Percentiles rank a stretch among this genome's conserved stretches.
These are phyloP conservation scores for Letharia lupina DNA, from an alignment of 495 filamentous ascomycete species.

Conservation along the genomic window DNA sequence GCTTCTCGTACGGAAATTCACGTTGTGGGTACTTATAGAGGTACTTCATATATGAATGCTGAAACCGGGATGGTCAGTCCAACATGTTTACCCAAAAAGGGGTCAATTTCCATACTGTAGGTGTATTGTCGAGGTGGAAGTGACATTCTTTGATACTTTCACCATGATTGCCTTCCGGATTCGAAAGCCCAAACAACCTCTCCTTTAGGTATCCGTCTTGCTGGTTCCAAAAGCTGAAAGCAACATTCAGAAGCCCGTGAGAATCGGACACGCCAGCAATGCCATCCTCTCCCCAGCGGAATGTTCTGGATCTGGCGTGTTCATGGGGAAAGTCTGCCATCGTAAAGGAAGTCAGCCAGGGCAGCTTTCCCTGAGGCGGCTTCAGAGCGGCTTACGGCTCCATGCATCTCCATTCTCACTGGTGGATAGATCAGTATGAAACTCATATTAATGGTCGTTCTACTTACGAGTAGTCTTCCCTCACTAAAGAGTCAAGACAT, in stretches of 20 bases:
- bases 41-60: conserved; percentile 99
- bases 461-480: conserved; percentile 87
- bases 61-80: conserved; percentile 19
- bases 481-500: conserved; percentile 44
- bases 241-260: conserved; percentile 82
- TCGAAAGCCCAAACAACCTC: conserved; percentile 85
- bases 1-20: conserved; percentile 82
- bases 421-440: conserved; percentile 13
- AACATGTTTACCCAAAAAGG: conserved; percentile 31
- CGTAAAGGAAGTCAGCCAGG: not conserved
- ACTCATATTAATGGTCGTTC: conserved; percentile 14
- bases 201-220: conserved; percentile 93
- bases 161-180: conserved; percentile 93
- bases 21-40: conserved; percentile 95
- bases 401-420: conserved; percentile 83
- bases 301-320: conserved; percentile 76
- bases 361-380: not conserved
- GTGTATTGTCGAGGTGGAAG: conserved; percentile 93
- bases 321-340: conserved; percentile 82
- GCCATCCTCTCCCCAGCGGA: conserved; percentile 93
- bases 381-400: conserved; percentile 53
- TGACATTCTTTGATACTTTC: conserved; percentile 94
- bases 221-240: conserved; percentile 96
- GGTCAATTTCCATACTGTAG: conserved; percentile 38
- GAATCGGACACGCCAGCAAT: conserved; percentile 93